phyloP scores from a whole-genome alignment of 176 grass and related monocot genomes.

The Hordeum vulgare region MorexV3_pseudomolecules_assembly NC_058523.1:3785851-3786350 shows the following conservation, averaged over 20 bases:
- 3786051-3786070: background rate
- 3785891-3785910: slow-evolving; percentile 82
- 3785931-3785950: slow-evolving; percentile 71
- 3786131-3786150: no score
- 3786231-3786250: no score
- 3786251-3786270: no score
- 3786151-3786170: no score
- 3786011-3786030: slow-evolving; percentile 1
- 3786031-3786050: background rate
- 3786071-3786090: slow-evolving; percentile 14
- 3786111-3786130: slow-evolving; percentile 73
- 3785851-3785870: background rate
- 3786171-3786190: no score
- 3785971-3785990: slow-evolving; percentile 80
- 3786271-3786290: no score
- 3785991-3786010: slow-evolving; percentile 60
- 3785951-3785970: slow-evolving; percentile 70
- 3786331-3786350: no score
- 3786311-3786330: no score
- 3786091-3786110: slow-evolving; percentile 52
- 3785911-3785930: slow-evolving; percentile 86
- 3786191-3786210: no score
- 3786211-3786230: no score
- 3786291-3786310: no score
- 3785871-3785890: background rate